These are phyloP conservation scores for Trichosporon sp. DNA, from an alignment of 1,284 basidiomycete genomes.

Conservation along the genomic window DNA sequence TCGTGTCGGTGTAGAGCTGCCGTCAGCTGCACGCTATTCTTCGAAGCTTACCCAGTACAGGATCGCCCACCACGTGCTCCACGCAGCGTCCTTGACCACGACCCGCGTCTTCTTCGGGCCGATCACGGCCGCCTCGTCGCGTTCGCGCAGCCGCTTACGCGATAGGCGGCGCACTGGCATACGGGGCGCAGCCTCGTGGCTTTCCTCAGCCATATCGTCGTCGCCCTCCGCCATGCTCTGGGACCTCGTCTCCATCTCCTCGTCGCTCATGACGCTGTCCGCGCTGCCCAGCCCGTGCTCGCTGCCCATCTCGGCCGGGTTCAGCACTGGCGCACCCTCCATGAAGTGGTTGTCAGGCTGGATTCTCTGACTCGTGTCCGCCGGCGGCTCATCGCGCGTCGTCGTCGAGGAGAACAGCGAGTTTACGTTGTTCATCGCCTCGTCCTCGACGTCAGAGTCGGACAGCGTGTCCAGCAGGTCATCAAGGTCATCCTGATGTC, in stretches of 20 bases:
- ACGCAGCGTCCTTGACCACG: conserved; percentile 70
- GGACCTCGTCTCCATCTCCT: neutral
- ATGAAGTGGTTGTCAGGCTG: neutral
- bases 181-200: neutral
- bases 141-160: conserved; percentile 9
- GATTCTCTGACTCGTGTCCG: neutral
- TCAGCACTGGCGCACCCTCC: neutral
- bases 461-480: conserved; percentile 36
- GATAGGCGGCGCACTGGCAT: neutral
- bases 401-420: conserved; percentile 7
- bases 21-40: neutral
- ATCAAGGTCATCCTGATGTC: conserved; percentile 30
- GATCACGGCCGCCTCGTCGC: conserved; percentile 5
- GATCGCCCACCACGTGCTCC: conserved; percentile 74
- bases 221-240: neutral
- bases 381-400: neutral
- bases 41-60: conserved; percentile 66
- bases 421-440: conserved; percentile 22
- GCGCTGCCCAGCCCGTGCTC: neutral
- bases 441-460: conserved; percentile 49
- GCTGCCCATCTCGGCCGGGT: neutral
- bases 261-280: neutral
- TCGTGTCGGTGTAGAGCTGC: conserved; percentile 77
- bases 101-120: conserved; percentile 58
- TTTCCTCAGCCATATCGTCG: conserved; percentile 14